These are phyloP conservation scores for Gnetum montanum DNA, from an alignment of 75 land plant genomes.

Conservation along the genomic window DNA sequence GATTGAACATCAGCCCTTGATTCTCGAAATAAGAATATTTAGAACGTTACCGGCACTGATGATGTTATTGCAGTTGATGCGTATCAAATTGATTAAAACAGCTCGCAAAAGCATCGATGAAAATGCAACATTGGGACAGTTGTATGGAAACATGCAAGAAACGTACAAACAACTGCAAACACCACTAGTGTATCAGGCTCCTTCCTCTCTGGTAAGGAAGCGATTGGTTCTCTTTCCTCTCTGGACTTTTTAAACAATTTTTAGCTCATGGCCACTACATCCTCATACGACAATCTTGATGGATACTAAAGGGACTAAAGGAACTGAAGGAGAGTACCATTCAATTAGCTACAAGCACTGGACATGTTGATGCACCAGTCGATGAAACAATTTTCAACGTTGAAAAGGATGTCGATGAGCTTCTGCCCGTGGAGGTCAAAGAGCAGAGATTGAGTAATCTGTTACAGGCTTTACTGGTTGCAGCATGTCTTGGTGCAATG, in stretches of 20 bases:
- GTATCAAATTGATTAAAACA: constrained; percentile 51
- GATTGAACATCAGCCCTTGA: no score
- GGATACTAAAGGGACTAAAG: constrained; percentile 60
- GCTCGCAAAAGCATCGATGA: constrained; percentile 49
- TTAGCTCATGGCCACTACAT: not conserved
- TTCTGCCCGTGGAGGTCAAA: constrained; percentile 82
- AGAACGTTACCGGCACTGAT: no score
- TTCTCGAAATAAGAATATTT: no score
- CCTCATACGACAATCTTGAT: not conserved
- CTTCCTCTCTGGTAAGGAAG: constrained; percentile 26
- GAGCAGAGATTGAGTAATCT: constrained; percentile 86
- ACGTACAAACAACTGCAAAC: constrained; percentile 79
- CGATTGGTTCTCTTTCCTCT: no score
- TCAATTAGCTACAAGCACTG: constrained; percentile 43
- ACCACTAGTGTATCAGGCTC: constrained; percentile 53
- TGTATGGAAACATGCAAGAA: constrained; percentile 81
- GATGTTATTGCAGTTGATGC: constrained; percentile 46
- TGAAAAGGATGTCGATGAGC: constrained; percentile 77
- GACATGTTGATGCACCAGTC: constrained; percentile 47
- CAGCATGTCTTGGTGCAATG: constrained; percentile 86
- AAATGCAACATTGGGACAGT: constrained; percentile 50
- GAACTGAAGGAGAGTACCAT: constrained; percentile 52
- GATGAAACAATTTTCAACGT: constrained; percentile 66
- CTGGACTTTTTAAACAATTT: no score
- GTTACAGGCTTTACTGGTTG: constrained; percentile 71